Evolutionary conservation across 176 grass and related monocot species (phyloP).

Genomic region (Aegilops tauschii): DNA sequence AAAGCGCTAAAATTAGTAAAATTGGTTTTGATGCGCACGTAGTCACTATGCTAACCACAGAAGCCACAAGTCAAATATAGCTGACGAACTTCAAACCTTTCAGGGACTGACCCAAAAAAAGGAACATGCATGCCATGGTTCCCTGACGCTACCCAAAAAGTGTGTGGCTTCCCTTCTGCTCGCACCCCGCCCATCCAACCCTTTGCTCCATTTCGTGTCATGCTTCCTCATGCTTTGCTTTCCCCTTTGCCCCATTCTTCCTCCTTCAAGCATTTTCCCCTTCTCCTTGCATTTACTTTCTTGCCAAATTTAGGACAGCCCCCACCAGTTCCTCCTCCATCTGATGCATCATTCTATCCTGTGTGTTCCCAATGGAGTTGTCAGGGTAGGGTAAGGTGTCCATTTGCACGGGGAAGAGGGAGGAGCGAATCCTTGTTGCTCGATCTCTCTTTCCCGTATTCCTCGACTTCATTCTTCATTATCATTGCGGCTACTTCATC

Average conservation of each 20-base stretch:
- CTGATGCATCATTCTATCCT: background rate
- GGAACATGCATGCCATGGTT: conserved; percentile 26
- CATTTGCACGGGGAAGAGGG: conserved; percentile 34
- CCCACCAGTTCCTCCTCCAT: background rate
- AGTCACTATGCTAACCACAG: background rate
- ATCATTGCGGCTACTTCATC: background rate
- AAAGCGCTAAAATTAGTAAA: conserved; percentile 19
- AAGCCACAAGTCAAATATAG: conserved; percentile 18
- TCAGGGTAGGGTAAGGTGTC: conserved; percentile 28
- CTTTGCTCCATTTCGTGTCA: conserved; percentile 17
- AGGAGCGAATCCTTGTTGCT: conserved; percentile 9
- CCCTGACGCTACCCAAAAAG: conserved; percentile 36
- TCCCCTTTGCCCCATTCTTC: conserved; percentile 24
- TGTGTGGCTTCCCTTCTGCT: conserved; percentile 44
- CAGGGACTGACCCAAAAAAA: conserved; percentile 23
- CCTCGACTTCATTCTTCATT: background rate
- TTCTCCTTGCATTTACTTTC: background rate
- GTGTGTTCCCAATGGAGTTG: conserved; percentile 14
- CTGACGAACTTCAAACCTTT: background rate
- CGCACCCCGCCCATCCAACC: background rate
- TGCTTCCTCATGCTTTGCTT: conserved; percentile 31
- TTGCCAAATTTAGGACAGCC: background rate
- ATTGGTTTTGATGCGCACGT: background rate
- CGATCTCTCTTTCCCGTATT: conserved; percentile 31
- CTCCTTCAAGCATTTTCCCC: background rate